Evolutionary conservation across 1,139 yeast genomes (phyloP).

Genomic region (Arxiozyma bovina): DNA sequence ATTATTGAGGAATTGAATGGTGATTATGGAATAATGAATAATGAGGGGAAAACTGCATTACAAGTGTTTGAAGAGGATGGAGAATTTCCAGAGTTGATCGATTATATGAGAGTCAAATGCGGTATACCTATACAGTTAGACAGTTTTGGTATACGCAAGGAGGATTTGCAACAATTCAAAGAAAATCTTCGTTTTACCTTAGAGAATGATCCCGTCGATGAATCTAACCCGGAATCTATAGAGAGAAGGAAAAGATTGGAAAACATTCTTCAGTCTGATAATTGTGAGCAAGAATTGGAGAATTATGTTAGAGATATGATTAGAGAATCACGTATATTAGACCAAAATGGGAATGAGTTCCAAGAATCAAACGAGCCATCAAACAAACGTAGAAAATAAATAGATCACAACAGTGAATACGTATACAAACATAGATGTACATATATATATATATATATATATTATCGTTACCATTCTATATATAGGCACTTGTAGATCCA

Average conservation of each 20-base stretch:
- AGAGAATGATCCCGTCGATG: constrained; percentile 37
- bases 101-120: constrained; percentile 46
- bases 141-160: constrained; percentile 38
- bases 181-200: constrained; percentile 47
- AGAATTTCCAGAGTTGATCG: constrained; percentile 71
- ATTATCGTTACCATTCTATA: too few species aligned
- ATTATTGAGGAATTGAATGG: constrained; percentile 63
- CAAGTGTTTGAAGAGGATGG: constrained; percentile 73
- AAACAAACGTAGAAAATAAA: constrained; percentile 25
- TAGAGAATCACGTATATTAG: constrained; percentile 40
- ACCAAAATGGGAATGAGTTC: constrained; percentile 5
- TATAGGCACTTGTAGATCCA: too few species aligned
- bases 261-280: constrained; percentile 63
- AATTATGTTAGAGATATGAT: constrained; percentile 60
- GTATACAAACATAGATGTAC: not conserved
- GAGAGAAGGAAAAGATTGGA: constrained; percentile 59
- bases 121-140: constrained; percentile 33
- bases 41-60: constrained; percentile 62
- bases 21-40: constrained; percentile 52
- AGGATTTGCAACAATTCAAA: constrained; percentile 35
- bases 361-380: constrained; percentile 12
- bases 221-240: constrained; percentile 38
- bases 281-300: constrained; percentile 69
- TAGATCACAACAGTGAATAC: not conserved
- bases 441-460: not conserved